Evolutionary conservation across 1,139 yeast species (phyloP), one percentile per base, ranked within the genome.

Genomic region (Sugiyamaella grinbergsii): DNA sequence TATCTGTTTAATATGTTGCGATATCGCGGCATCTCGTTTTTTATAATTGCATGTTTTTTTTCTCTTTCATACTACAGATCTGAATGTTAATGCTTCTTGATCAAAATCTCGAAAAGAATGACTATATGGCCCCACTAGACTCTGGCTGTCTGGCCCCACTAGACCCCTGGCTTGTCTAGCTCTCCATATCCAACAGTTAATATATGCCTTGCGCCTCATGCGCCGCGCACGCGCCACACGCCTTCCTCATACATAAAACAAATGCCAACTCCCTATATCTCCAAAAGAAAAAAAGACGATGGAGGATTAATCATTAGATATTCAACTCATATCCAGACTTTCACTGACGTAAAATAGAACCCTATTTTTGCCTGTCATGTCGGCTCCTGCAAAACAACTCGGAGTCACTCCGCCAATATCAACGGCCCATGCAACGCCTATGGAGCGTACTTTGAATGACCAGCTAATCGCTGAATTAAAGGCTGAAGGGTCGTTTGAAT

Each of bases 351-450:
- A n/a, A n/a, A n/a, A n/a, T n/a, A n/a, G n/a, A n/a, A n/a, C n/a
- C n/a, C n/a, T n/a, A n/a, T n/a, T n/a, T n/a, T n/a, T 26, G n/a
- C 4, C 4, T 10, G 33, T 29, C 33, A 36, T 37, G 48, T 36
- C 48, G 15, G 26, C 41, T 26, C 13, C 39, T 36, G 34, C 56
- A 6, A 58, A 58, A 45, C 63, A 61, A 46, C 59, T 52, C 62
- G 98, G 98, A 54, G 95, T 93, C 22, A 93, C 98, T 13, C 85
- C 85, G 24, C 97, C 98, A 0, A 86, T 93, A 40, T 88, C 97
- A 0, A 68, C 75, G 19, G 90, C 85, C 0, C 88, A 87, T 16
- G 93, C 98, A 0, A 85, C 95, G 0, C 82, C 91, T 1, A 80
- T 80, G 32, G 98, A 93, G 64, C 82, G 81, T 50, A 72, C 71